phyloP scores from a whole-genome alignment of 169 alveolate species.

The Plasmodium gonderi region DNA sequence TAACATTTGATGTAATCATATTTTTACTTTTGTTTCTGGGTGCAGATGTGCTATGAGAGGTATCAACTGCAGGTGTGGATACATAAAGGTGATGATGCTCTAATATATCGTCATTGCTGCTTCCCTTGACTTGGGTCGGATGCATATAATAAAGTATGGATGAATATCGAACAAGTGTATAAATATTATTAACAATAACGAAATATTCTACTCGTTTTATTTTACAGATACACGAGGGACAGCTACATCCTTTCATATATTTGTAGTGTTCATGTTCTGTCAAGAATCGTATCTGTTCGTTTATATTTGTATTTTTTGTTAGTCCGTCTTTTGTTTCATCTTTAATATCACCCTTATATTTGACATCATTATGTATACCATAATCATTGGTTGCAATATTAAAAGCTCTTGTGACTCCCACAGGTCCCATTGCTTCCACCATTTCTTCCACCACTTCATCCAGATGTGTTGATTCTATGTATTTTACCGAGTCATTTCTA shows the following conservation, averaged over 20 bases:
- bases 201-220: slow-evolving; percentile 62
- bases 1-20: not conserved
- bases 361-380: not conserved
- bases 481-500: too few species aligned
- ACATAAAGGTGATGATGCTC: not conserved
- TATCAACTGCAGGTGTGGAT: not conserved
- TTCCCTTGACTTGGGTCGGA: slow-evolving; percentile 10
- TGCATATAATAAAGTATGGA: slow-evolving; percentile 69
- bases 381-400: not conserved
- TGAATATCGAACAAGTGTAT: slow-evolving; percentile 39
- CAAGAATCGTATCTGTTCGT: slow-evolving; percentile 15
- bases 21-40: not conserved
- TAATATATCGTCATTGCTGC: not conserved
- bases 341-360: not conserved
- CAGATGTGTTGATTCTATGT: too few species aligned
- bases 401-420: not conserved
- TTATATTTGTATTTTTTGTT: not conserved
- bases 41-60: not conserved
- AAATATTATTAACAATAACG: slow-evolving; percentile 48
- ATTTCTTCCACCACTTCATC: not conserved
- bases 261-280: slow-evolving; percentile 13
- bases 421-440: not conserved
- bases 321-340: not conserved
- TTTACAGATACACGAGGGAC: slow-evolving; percentile 49
- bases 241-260: slow-evolving; percentile 64